A percentile compares a stretch with the other conserved stretches of the same genome.
Conservation (phyloP, 2,329 filamentous ascomycete species). For the Sordariomycetes sp. region DNA sequence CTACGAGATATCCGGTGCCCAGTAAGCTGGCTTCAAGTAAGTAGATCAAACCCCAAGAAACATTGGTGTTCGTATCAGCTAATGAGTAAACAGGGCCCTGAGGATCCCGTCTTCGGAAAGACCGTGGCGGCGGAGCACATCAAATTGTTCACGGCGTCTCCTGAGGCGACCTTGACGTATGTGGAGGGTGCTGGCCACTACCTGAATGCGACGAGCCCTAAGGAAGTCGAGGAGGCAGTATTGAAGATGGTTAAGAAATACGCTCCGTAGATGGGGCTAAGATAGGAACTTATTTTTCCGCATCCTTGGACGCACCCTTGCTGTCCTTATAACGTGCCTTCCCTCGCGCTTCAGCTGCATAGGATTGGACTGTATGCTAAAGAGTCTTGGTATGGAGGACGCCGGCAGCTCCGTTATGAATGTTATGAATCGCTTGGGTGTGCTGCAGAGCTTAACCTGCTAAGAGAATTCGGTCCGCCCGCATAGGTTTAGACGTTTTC, state of each 20-base stretch:
- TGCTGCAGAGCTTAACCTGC: neutral
- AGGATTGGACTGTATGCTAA: neutral
- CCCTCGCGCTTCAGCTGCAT: neutral
- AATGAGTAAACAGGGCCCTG: slow-evolving; percentile 24
- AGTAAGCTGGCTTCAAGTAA: slow-evolving; percentile 40
- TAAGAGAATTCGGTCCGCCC: neutral
- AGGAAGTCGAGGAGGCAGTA: slow-evolving; percentile 32
- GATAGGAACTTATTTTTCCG: neutral
- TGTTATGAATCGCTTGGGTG: neutral
- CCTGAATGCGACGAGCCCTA: slow-evolving; percentile 35
- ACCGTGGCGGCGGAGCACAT: slow-evolving; percentile 34
- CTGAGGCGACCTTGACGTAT: slow-evolving; percentile 29
- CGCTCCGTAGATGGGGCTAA: slow-evolving; percentile 4
- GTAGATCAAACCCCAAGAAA: slow-evolving; percentile 8
- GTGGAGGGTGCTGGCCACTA: slow-evolving; percentile 37
- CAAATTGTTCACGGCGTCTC: slow-evolving; percentile 34
- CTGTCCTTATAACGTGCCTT: neutral
- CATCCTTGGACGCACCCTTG: neutral
- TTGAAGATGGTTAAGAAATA: slow-evolving; percentile 28
- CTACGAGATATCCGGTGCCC: slow-evolving; percentile 36
- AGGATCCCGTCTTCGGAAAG: slow-evolving; percentile 30
- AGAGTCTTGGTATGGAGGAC: neutral
- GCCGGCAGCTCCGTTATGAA: neutral
- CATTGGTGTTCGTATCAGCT: neutral
- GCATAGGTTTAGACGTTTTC: neutral